Evolutionary conservation across 805 yeast genomes (phyloP).

Genomic region (Ogataea degrootiae): DNA sequence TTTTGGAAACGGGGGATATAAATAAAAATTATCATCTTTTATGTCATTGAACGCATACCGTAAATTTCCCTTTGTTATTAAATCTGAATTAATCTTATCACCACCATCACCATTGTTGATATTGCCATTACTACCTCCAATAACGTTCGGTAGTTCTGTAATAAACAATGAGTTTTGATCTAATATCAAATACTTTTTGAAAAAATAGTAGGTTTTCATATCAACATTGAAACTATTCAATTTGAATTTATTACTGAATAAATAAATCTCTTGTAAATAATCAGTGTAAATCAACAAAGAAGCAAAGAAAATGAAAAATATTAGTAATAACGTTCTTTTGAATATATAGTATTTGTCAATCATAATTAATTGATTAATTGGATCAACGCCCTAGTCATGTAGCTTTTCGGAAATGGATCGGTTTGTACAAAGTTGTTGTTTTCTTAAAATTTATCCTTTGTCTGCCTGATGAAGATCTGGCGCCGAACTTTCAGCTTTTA

Average conservation of each 20-base stretch:
- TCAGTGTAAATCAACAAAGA: conserved; percentile 23
- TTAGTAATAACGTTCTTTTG: conserved; percentile 14
- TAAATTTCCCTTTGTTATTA: too few species aligned
- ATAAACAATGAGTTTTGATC: too few species aligned
- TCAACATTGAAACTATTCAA: conserved; percentile 18
- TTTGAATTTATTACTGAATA: conserved; percentile 23
- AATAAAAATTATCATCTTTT: conserved; percentile 6
- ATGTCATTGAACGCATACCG: neutral
- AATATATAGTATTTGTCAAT: conserved; percentile 17
- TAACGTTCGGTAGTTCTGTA: too few species aligned
- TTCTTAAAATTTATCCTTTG: too few species aligned
- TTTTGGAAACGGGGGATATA: conserved; percentile 25
- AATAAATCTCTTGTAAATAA: conserved; percentile 24
- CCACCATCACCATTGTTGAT: too few species aligned
- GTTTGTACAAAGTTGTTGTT: too few species aligned
- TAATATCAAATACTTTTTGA: conserved; percentile 8
- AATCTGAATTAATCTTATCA: too few species aligned
- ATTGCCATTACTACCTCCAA: too few species aligned
- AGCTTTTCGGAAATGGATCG: too few species aligned
- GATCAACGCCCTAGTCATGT: too few species aligned
- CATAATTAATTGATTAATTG: conserved; percentile 4
- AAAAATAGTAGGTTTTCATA: conserved; percentile 19
- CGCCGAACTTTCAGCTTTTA: too few species aligned
- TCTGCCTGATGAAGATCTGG: too few species aligned
- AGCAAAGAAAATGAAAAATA: conserved; percentile 20